Percentiles rank a stretch among this genome's conserved stretches.
These are phyloP conservation scores for Colletotrichum lentis DNA, from an alignment of 2,329 filamentous ascomycete genomes.

Conservation along the genomic window DNA sequence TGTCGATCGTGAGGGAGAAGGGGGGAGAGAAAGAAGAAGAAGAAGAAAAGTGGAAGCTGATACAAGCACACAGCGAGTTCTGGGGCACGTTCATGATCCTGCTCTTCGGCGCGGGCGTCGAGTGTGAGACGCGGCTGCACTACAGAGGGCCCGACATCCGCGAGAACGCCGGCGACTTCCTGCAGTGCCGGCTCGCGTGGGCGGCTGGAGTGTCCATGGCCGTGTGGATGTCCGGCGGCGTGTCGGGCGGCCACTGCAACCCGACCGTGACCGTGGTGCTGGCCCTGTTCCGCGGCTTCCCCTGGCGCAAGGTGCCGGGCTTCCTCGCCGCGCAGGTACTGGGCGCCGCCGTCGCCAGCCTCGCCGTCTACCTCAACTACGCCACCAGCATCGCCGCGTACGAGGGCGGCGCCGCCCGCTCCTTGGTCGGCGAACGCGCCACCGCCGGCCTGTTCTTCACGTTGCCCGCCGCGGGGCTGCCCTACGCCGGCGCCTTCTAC, in stretches of 20 bases:
- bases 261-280: conserved; percentile 49
- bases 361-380: conserved; percentile 40
- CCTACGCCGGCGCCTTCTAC: conserved; percentile 48
- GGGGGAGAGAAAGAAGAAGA: no score
- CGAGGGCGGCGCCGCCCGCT: conserved; percentile 45
- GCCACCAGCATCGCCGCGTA: conserved; percentile 44
- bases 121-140: conserved; percentile 32
- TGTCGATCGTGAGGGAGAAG: no score
- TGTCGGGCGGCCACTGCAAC: conserved; percentile 46
- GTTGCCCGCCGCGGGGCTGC: conserved; percentile 42
- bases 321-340: conserved; percentile 46
- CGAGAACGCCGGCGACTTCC: conserved; percentile 30
- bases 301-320: conserved; percentile 46
- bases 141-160: conserved; percentile 26
- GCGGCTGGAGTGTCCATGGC: conserved; percentile 32
- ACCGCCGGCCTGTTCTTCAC: conserved; percentile 44
- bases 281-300: conserved; percentile 49
- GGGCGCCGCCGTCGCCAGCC: conserved; percentile 40
- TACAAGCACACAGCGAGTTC: conserved; percentile 22
- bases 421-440: conserved; percentile 45
- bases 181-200: conserved; percentile 35
- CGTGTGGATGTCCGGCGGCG: conserved; percentile 40
- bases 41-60: not conserved
- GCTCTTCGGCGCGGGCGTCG: conserved; percentile 34
- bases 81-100: conserved; percentile 36